Base-by-base conservation (phyloP, 768 basidiomycete species). In the Tylopilus sp. region DNA sequence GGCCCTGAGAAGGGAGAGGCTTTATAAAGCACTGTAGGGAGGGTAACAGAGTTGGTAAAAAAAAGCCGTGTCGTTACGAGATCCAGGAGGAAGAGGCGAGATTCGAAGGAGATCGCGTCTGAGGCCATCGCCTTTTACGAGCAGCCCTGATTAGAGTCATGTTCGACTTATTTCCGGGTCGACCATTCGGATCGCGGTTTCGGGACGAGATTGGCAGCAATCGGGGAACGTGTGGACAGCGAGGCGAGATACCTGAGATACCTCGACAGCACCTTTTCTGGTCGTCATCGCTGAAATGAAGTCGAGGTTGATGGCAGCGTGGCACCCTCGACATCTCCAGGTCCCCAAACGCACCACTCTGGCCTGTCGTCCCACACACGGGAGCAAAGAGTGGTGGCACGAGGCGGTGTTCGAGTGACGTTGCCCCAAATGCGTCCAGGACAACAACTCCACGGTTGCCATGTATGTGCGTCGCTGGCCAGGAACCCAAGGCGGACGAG, bases 81-180 rank as follows among this genome's bases (percentile, higher is more conserved):
- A 67, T 52, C 44, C 48, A 46, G 47, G 41, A 14, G 5, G 38
- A 41, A 14, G 5, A 34, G 19, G 28, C 8, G 40, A 62, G 69
- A 66, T 67, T 66, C 60, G 45, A 58, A 22, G 25, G 54, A 57
- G 63, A 55, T 58, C 54, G 36, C 28, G 45, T 17, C 44, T 24
- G 19, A 12, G 16, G 34, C 28, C 47, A 60, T 45, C 45, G 58
- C 53, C 37, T 54, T 45, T 48, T 31, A 26, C 45, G 44, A 58
- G 51, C 55, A 13, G 37, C 4, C 62, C 54, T 54, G 65, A 67
- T 62, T 57, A 55, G 63, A 64, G 50, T 55, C 62, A 52, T 64
- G 48, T 51, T n/a, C 53, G 59, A 53, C 60, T 57, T 68, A 70
- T 70, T 70, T 70, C 67, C 67, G 67, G 55, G 30, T 24, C 24